Conservation (phyloP, 768 basidiomycete species). For the Plicaturopsis crispa region DNA sequence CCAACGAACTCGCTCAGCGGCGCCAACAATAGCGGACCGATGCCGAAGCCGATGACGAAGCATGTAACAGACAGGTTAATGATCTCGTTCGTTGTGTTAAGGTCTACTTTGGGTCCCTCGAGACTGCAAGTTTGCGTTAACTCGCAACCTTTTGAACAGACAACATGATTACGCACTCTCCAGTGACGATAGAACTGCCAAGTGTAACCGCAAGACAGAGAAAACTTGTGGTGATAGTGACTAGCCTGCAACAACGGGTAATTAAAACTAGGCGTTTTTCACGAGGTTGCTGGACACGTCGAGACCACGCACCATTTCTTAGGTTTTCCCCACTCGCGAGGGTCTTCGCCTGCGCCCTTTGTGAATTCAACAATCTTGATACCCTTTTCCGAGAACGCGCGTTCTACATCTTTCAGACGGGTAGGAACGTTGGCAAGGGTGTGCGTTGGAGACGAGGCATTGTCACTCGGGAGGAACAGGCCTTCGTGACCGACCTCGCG, state of each 20-base stretch:
- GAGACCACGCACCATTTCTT: conserved; percentile 25
- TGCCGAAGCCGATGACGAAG: conserved; percentile 35
- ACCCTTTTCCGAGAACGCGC: conserved; percentile 8
- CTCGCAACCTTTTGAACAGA: no score
- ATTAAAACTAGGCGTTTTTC: not conserved
- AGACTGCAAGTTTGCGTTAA: conserved; percentile 19
- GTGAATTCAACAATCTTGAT: conserved; percentile 15
- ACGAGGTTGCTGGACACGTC: conserved; percentile 1
- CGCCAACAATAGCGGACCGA: conserved; percentile 36
- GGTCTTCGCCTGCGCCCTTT: conserved; percentile 23
- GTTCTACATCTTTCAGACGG: conserved; percentile 8
- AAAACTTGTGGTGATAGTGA: conserved; percentile 25
- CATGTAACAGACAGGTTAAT: conserved; percentile 34
- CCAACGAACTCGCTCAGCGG: conserved; percentile 31
- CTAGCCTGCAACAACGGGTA: conserved; percentile 21
- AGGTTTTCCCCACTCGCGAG: conserved; percentile 23
- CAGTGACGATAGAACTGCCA: conserved; percentile 32
- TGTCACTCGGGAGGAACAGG: not conserved
- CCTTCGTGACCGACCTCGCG: conserved; percentile 10
- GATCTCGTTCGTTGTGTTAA: conserved; percentile 27
- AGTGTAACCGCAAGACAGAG: conserved; percentile 30
- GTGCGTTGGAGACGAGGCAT: no score
- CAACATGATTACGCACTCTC: conserved; percentile 27
- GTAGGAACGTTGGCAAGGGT: not conserved
- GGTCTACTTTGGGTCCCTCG: conserved; percentile 21